Evolutionary conservation across 2,329 filamentous ascomycete species (phyloP), one percentile per base, ranked within the genome.

Genomic region (Huntiella omanensis): DNA sequence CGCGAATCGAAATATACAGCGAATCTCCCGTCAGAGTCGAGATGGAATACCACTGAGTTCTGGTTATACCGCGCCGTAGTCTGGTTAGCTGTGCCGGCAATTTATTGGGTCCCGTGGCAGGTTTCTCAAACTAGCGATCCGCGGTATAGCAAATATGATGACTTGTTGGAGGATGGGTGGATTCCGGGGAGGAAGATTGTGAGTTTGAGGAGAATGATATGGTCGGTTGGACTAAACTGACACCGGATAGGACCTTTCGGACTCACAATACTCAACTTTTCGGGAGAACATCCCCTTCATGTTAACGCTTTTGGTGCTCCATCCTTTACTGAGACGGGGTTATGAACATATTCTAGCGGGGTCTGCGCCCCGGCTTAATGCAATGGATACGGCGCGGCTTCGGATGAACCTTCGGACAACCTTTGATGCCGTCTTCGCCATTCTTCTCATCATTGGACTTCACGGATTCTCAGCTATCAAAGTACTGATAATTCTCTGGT

Each of bases 171-270:
- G 2, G 70, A 77, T 6, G 92, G 91, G 54, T 98, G 91, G 91
- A 82, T 98, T 48, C 82, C 81, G 5, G 88, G 88, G 19, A 81
- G 88, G 49, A 84, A 84, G 70, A 84, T 96, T 52, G 82, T 85
- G 68, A 56, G 75, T 60, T 11, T 22, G 39, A 37, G 5, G 45
- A n/a, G 34, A 15, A 44, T 49, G 45, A 53, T 48, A 36, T 32
- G 28, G n/a, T 38, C 35, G 41, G 10, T 39, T 39, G 12, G 12
- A 13, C 13, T 19, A 13, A 10, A 17, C 12, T 17, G 16, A 15
- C 19, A 39, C 15, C 1, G 10, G n/a, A 16, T 42, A 86, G 80
- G 91, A 98, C 63, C 77, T 86, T 52, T 91, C 86, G 35, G 91
- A 98, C 63, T 62, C 72, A 32, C 91, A 98, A 61, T 98, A 96